Base-by-base conservation (phyloP, 1,284 basidiomycete species). In the Pseudozyma sp. region DNA sequence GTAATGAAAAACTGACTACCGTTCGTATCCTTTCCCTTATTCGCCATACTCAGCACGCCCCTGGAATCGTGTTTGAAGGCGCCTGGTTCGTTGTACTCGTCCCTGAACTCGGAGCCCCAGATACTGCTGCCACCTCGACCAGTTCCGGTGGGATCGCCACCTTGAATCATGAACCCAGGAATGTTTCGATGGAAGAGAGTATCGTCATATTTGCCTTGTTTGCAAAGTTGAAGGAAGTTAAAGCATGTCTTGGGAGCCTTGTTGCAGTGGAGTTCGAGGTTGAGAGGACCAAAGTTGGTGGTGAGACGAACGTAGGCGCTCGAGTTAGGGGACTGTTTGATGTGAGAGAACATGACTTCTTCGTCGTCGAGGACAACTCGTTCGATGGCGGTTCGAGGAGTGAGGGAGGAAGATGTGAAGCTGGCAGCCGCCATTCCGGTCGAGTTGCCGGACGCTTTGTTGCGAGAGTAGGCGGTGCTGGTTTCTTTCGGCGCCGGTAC, bases 131-230 rank as follows among this genome's bases (percentile, higher is more conserved):
- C 96, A 5, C 96, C 97, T 31, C 92, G 87, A 0, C 97, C 96
- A 2, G 95, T 99, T 1, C 97, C 96, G 0, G 94, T 95, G 3
- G 95, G 95, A 84, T 99, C 95, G 47, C 95, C 96, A 1, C 94
- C 94, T 88, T 97, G 94, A 31, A 94, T 89, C 97, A 99, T 99
- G 84, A 99, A 99, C 0, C 93, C 95, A 6, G 94, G 94, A 13
- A 99, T 94, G 50, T 97, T 87, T 37, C 96, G 90, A 83, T 99
- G 96, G 85, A 99, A 99, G 34, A 83, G 73, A 66, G 90, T 91
- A 77, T 93, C 87, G 77, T 97, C 91, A 84, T 98, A 99, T 78
- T 94, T 94, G 4, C 94, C 94, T 37, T 90, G 87, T 54, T 63
- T 70, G 56, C 62, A 72, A 9, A 79, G 75, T 44, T 92, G 92